These are phyloP conservation scores for Amphirosellinia nigrospora DNA, from an alignment of 495 filamentous ascomycete genomes.

Conservation along the genomic window DNA sequence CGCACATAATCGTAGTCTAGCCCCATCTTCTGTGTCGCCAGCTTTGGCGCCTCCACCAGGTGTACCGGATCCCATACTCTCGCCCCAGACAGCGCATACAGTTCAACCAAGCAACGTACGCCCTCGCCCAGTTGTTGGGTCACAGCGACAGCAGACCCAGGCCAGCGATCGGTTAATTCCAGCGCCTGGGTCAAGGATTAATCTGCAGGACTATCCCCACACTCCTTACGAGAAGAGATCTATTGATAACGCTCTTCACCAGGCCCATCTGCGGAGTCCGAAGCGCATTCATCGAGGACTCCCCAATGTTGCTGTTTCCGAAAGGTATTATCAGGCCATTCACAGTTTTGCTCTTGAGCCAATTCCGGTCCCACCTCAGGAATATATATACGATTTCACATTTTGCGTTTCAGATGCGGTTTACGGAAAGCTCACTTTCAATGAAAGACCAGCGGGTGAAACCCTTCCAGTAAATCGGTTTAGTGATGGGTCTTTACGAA, in stretches of 20 bases:
- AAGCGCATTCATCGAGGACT: constrained; percentile 44
- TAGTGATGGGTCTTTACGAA: constrained; percentile 46
- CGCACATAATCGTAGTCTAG: neutral
- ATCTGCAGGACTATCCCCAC: constrained; percentile 43
- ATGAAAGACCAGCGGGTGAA: constrained; percentile 22
- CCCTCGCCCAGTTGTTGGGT: neutral
- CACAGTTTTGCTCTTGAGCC: constrained; percentile 52
- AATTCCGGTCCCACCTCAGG: constrained; percentile 37
- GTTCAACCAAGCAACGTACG: constrained; percentile 5
- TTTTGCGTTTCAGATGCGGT: constrained; percentile 46
- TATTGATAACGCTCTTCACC: constrained; percentile 58
- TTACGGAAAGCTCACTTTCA: constrained; percentile 31
- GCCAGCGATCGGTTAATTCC: constrained; percentile 44
- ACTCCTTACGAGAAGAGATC: constrained; percentile 52
- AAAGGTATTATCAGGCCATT: constrained; percentile 56
- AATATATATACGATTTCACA: constrained; percentile 37
- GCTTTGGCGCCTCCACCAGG: neutral
- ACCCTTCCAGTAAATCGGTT: constrained; percentile 40
- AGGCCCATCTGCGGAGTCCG: constrained; percentile 63
- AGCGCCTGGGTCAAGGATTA: constrained; percentile 28
- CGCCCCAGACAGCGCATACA: neutral
- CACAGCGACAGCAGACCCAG: constrained; percentile 7
- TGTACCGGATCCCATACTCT: neutral
- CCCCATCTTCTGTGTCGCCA: neutral
- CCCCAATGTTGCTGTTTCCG: constrained; percentile 28